Evolutionary conservation across 2,329 filamentous ascomycete species (phyloP), one percentile per base, ranked within the genome.

Genomic region (Fusarium udum): DNA sequence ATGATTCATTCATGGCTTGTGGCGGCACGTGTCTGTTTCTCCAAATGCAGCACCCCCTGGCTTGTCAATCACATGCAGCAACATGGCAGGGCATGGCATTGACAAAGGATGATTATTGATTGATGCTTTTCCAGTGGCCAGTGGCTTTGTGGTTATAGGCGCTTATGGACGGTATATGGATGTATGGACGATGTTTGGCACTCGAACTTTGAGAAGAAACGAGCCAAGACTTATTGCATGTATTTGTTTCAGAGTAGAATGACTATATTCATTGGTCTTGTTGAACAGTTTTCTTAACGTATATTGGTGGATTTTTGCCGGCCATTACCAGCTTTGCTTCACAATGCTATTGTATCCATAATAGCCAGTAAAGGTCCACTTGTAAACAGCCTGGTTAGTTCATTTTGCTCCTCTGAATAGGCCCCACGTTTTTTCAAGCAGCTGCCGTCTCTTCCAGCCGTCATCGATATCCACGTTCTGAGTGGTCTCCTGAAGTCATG

Each of bases 1-100:
- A 73, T 73, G 71, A 73, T 71, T 67, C 53, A 73, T 74, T 67
- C 49, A 68, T 64, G 64, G 56, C 48, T 70, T 52, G 46, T 39
- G 43, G 46, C 51, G 49, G 71, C 71, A 73, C 71, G 71, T 73
- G 71, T 66, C 40, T 62, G 28, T 5, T 39, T 45, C 51, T 51
- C 51, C 39, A 42, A 68, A 53, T 37, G 52, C 45, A 39, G 11
- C 53, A 51, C 55, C 69, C 70, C 70, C 61, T 69, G 37, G 28
- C 45, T 49, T 37, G 22, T 43, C 32, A 40, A 73, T 73, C 70
- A 73, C 61, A 69, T 69, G 67, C 65, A 28, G 34, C 26, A 55
- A 15, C 36, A 49, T 40, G 26, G 24, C 26, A 48, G 56, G 18
- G 3, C 45, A 48, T 48, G 66, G 64, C 37, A 34, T 26, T 31